phyloP scores from a whole-genome alignment of 805 yeast genomes.

The Metschnikowia amazonensis region DNA sequence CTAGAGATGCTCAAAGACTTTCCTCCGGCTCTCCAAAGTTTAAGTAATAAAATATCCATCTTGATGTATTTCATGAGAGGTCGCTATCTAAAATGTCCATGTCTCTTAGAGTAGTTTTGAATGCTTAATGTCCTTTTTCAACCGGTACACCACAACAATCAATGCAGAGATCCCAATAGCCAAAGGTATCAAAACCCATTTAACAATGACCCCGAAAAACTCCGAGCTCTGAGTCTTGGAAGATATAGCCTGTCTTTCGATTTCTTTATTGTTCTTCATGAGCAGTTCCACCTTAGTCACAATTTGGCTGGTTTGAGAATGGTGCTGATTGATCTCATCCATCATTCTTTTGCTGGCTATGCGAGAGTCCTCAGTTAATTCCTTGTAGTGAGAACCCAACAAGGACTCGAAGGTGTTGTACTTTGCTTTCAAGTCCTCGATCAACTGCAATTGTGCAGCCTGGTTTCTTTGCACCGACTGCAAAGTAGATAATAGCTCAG shows the following conservation, averaged over 20 bases:
- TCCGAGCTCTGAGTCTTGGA: slow-evolving; percentile 19
- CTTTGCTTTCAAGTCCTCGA: slow-evolving; percentile 19
- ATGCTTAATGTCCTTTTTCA: slow-evolving; percentile 61
- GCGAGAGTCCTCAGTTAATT: slow-evolving; percentile 30
- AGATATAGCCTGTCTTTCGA: slow-evolving; percentile 20
- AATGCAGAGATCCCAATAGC: slow-evolving; percentile 38
- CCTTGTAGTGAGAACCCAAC: slow-evolving; percentile 29
- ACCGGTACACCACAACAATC: slow-evolving; percentile 46
- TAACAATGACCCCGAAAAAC: slow-evolving; percentile 24
- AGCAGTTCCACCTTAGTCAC: slow-evolving; percentile 38
- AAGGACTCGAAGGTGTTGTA: slow-evolving; percentile 26
- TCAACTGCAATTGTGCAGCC: slow-evolving; percentile 16
- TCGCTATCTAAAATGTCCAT: neutral
- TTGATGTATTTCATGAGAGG: slow-evolving; percentile 1
- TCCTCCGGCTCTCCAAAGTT: neutral
- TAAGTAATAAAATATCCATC: neutral
- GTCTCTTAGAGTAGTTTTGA: slow-evolving; percentile 47
- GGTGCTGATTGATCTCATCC: slow-evolving; percentile 42
- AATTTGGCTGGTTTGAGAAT: slow-evolving; percentile 30
- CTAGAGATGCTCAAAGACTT: neutral
- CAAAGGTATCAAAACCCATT: slow-evolving; percentile 42
- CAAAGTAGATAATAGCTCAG: slow-evolving; percentile 1
- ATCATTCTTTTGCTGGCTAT: slow-evolving; percentile 35
- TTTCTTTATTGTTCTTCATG: slow-evolving; percentile 39
- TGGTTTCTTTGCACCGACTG: slow-evolving; percentile 13